A percentile compares a stretch with the other conserved stretches of the same genome.
Evolutionary conservation across 1,284 basidiomycete species (phyloP).

Genomic region (Coniferiporia sulphurascens): DNA sequence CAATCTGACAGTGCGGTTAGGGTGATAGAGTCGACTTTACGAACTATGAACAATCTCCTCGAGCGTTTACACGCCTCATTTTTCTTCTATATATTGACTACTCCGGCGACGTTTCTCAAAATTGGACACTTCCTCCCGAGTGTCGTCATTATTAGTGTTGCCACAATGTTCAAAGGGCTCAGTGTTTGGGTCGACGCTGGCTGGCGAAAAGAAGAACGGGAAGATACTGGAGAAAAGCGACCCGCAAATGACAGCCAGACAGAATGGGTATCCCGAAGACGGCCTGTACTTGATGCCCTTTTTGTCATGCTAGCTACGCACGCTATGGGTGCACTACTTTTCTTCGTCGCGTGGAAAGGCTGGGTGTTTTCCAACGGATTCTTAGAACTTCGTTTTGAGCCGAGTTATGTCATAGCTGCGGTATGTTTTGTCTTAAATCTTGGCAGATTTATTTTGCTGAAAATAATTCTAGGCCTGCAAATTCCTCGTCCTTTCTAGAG

Average conservation of each 20-base stretch:
- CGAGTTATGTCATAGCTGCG: neutral
- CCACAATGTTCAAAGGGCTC: conserved; percentile 79
- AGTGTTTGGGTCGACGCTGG: conserved; percentile 63
- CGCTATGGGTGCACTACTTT: conserved; percentile 43
- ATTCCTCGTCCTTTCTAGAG: conserved; percentile 19
- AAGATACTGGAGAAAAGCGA: conserved; percentile 20
- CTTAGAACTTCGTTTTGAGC: conserved; percentile 1
- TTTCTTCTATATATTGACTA: conserved; percentile 87
- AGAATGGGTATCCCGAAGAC: conserved; percentile 33
- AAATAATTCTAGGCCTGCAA: neutral
- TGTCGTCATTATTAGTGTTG: conserved; percentile 74
- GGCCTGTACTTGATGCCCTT: conserved; percentile 51
- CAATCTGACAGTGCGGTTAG: conserved; percentile 34
- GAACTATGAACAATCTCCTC: conserved; percentile 88
- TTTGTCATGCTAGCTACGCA: conserved; percentile 52
- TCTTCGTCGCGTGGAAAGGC: conserved; percentile 38
- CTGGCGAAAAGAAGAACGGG: conserved; percentile 36
- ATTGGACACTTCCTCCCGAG: conserved; percentile 88
- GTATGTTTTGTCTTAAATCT: neutral
- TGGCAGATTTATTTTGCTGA: neutral
- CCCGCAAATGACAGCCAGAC: neutral
- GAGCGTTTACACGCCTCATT: conserved; percentile 94
- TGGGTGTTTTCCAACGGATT: conserved; percentile 30
- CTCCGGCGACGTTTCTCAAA: conserved; percentile 76
- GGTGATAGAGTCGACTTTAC: conserved; percentile 78